Conservation (phyloP, 2,329 filamentous ascomycete species). For the Aspergillus puulaauensis region DNA sequence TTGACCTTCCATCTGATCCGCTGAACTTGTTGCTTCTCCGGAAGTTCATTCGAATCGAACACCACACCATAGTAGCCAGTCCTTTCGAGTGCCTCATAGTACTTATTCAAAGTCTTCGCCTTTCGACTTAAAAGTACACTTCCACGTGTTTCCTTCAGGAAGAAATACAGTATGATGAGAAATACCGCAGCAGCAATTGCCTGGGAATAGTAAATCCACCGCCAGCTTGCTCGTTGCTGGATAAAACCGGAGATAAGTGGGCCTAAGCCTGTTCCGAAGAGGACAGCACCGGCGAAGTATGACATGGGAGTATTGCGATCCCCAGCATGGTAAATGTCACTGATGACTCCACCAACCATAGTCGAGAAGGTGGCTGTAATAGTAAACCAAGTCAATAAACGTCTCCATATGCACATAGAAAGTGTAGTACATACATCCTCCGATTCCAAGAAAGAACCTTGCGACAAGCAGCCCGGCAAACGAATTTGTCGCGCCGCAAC, state of each 20-base stretch:
- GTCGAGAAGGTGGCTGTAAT: slow-evolving; percentile 69
- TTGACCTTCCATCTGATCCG: slow-evolving; percentile 79
- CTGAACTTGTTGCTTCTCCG: slow-evolving; percentile 33
- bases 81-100: slow-evolving; percentile 72
- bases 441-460: slow-evolving; percentile 71
- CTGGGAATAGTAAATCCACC: slow-evolving; percentile 89
- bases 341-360: slow-evolving; percentile 86
- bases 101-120: slow-evolving; percentile 70
- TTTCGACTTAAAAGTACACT: slow-evolving; percentile 79
- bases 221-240: slow-evolving; percentile 66
- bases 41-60: slow-evolving; percentile 27
- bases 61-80: slow-evolving; percentile 60
- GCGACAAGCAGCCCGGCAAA: slow-evolving; percentile 71
- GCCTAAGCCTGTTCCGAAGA: slow-evolving; percentile 77
- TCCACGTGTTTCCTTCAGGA: slow-evolving; percentile 81
- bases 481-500: slow-evolving; percentile 68
- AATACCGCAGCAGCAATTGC: slow-evolving; percentile 67
- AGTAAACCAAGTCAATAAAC: not conserved
- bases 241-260: slow-evolving; percentile 72
- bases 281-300: slow-evolving; percentile 72
- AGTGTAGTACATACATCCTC: slow-evolving; percentile 58
- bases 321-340: slow-evolving; percentile 76
- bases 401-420: not conserved
- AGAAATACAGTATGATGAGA: slow-evolving; percentile 62
- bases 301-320: slow-evolving; percentile 88